Evolutionary conservation across 2,329 filamentous ascomycete genomes (phyloP).

Genomic region (Atkinsonella hypoxylon): DNA sequence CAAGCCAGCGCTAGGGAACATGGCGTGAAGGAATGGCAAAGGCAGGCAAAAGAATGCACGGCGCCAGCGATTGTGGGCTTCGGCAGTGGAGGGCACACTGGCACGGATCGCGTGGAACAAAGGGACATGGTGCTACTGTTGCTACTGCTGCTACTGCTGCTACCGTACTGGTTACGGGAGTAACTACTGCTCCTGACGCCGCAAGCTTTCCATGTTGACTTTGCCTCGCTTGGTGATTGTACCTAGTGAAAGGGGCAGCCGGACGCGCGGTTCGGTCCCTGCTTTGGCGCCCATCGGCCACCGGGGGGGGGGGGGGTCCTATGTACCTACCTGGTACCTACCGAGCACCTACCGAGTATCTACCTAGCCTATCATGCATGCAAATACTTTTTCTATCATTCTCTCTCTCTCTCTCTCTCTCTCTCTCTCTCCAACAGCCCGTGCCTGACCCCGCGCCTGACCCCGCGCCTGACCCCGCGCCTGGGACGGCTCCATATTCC

Average conservation of each 20-base stretch:
- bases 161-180: not conserved
- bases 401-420: too few species aligned
- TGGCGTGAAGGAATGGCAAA: not conserved
- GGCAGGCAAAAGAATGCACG: not conserved
- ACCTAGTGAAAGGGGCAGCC: not conserved
- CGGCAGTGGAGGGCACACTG: not conserved
- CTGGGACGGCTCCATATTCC: too few species aligned
- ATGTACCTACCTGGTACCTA: too few species aligned
- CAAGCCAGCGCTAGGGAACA: not conserved
- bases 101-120: not conserved
- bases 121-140: not conserved
- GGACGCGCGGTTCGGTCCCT: not conserved
- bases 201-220: not conserved
- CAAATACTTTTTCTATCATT: not conserved
- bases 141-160: not conserved
- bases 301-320: too few species aligned
- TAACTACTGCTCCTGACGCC: too few species aligned
- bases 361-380: not conserved
- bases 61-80: not conserved
- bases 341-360: too few species aligned
- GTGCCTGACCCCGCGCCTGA: too few species aligned
- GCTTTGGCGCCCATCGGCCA: not conserved
- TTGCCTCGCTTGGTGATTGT: not conserved
- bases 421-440: too few species aligned
- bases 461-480: too few species aligned